Base-by-base conservation (phyloP, 768 basidiomycete genomes). In the Psilocybe sp. region DNA sequence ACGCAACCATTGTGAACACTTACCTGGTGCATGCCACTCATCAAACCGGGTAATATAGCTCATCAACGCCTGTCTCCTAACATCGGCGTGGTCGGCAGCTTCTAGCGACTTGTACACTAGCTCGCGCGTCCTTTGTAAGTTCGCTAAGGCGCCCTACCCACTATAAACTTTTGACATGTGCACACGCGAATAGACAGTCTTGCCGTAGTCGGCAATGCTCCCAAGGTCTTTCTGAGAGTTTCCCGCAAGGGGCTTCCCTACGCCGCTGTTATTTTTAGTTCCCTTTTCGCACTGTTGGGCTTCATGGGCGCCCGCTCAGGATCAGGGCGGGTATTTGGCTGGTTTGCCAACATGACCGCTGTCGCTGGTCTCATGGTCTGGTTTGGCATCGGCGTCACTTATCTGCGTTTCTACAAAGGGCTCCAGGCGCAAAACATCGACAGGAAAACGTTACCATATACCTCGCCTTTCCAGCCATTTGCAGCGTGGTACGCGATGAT, bases 71-170 rank as follows among this genome's bases (percentile, higher is more conserved):
- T 84, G 81, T 64, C 75, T 96, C n/a, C 69, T 98, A 56, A 92
- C 88, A 33, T 91, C 92, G 3, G 93, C 94, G 4, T 94, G 90
- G 87, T 96, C 93, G 19, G 93, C 94, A 33, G 91, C 89, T 4
- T 86, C 85, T 19, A 89, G 87, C 64, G 92, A 96, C 64, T 65
- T 97, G 41, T 96, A 92, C 69, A 94, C 92, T 4, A 86, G 87
- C 40, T 93, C 92, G 16, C 84, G 89, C 47, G 89, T 88, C 0
- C 77, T 98, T 6, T 95, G 88, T 89, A 55, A 60, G 85, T 73
- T 5, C 8, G 1, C 15, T 28, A 14, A 14, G 16, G 19, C 19
- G 13, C 10, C 7, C 14, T 15, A 19, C 15, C 15, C 14, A 36
- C 35, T 37, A 31, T 4, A 32, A 12, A 18, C 6, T 33, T 34